A percentile compares a stretch with the other conserved stretches of the same genome.
These are phyloP conservation scores for Tricholoma flavovirens DNA, from an alignment of 768 basidiomycete genomes.

Conservation along the genomic window DNA sequence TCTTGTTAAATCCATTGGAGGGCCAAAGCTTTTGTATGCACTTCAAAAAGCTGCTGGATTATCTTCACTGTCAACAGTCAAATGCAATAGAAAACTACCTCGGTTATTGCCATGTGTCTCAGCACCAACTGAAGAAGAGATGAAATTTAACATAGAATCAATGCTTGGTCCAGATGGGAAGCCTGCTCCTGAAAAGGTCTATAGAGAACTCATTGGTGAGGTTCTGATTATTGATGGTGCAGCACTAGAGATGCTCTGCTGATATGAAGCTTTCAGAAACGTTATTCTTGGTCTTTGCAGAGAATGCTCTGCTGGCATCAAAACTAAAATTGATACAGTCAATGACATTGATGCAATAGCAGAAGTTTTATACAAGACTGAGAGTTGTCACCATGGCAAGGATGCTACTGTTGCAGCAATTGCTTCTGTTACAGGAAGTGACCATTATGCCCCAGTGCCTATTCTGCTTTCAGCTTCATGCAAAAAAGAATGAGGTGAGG, in stretches of 20 bases:
- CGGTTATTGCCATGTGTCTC: slow-evolving; percentile 6
- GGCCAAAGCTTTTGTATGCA: slow-evolving; percentile 20
- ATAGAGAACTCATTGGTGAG: slow-evolving; percentile 12
- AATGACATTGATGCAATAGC: slow-evolving; percentile 7
- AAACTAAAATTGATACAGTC: neutral
- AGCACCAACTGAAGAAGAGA: neutral
- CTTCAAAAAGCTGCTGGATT: slow-evolving; percentile 17
- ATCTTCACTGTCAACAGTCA: slow-evolving; percentile 17
- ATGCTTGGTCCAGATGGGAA: neutral
- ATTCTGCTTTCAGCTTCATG: no score
- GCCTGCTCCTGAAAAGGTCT: neutral
- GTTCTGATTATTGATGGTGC: slow-evolving; percentile 23
- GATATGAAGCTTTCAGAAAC: slow-evolving; percentile 12
- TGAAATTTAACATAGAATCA: neutral
- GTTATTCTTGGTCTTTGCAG: neutral
- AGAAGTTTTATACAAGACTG: slow-evolving; percentile 3
- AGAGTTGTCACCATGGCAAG: neutral
- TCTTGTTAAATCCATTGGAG: slow-evolving; percentile 21
- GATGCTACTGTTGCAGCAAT: no score
- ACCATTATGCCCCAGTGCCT: no score
- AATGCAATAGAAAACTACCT: slow-evolving; percentile 10
- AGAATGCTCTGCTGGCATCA: neutral
- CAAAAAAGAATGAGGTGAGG: no score
- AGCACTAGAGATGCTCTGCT: slow-evolving; percentile 18
- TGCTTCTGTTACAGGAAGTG: no score